Evolutionary conservation across 176 grass and related monocot genomes (phyloP), one percentile per base, ranked within the genome.

Genomic region (Thinopyrum elongatum): DNA sequence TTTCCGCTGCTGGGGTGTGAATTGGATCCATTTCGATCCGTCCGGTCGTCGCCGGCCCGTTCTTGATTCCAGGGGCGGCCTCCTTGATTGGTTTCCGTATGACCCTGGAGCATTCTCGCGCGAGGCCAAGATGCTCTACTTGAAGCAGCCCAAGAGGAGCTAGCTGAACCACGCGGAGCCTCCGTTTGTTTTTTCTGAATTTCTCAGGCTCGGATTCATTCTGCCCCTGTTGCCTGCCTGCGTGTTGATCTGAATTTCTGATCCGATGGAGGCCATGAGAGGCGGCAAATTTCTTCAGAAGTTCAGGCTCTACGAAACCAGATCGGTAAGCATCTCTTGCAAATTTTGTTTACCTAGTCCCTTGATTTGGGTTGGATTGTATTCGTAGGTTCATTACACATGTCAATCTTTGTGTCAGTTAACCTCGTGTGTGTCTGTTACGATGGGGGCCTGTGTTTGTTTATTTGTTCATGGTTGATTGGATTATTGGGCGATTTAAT

Each of bases 301-400:
- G 79, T 99, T 99, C 76, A 82, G 86, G 83, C 94, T 99, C 67
- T 99, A 97, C 72, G 97, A 99, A 75, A 99, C 97, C 68, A 90
- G 83, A 93, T 96, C 92, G 90, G 97, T 99, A 75, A 74, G 97
- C 46, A 79, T 82, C 63, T 64, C 55, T 65, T 81, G 21, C 38
- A 34, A 79, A 55, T 42, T 69, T 21, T 76, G 36, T 31, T 61
- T 72, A 3, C 22, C 60, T 11, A 10, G 1, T 74, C 39, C 0
- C 57, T 79, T 68, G 7, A 30, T 76, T 86, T 71, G 47, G 22
- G 67, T 57, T 70, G 13, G 8, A 23, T 80, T 62, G 21, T 21
- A 11, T 53, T 0, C 1, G 2, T 23, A 11, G 26, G 12, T 42
- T 88, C 58, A 23, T 23, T 53, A 8, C 15, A 51, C 15, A 75